Base-by-base conservation (phyloP, 352 stramenopile species). In the Hyphochytrium catenoides region DNA sequence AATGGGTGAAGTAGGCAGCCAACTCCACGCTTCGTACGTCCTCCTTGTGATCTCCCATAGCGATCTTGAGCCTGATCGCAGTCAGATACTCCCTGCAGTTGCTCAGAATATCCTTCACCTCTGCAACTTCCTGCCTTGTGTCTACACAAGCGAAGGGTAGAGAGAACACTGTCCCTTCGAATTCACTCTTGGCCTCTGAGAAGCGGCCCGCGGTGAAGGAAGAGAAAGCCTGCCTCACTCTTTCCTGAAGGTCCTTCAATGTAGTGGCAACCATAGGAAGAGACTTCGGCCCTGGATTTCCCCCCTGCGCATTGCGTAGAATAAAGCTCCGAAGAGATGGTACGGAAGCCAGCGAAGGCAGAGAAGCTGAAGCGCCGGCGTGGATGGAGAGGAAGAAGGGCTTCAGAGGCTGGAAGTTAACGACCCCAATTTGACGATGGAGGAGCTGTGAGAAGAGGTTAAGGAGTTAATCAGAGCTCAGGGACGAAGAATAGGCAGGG, bases 1-100 rank as follows among this genome's bases (percentile, higher is more conserved):
- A 98, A 64, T 98, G 91, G 33, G 91, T 99, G 35, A 98, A 96
- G 70, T 98, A 98, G 8, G 89, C 89, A 27, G 85, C 89, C 29
- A 98, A 58, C 52, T 97, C 88, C 23, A 95, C 92, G 41, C 88
- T 86, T 46, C 90, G 73, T 15, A 74, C 59, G 31, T 56, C 54
- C 33, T 81, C 57, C 41, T 78, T 70, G 19, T 68, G 59, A 36
- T 83, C 50, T 38, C 61, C 63, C 9, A 86, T 55, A 23, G 77
- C 62, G 2, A 67, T 56, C 54, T 95, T 94, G 43, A 99, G 77
- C 20, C 85, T 77, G 43, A 95, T 95, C 3, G 85, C 89, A 23
- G 93, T 74, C 31, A 98, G 70, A 58, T 99, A 99, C 65, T 98
- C 91, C 30, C 87, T 59, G 43, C 76, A 93, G 26, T 96, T 88